phyloP scores from a whole-genome alignment of 108 stramenopile genomes.

The Epithemia pelagica region DNA sequence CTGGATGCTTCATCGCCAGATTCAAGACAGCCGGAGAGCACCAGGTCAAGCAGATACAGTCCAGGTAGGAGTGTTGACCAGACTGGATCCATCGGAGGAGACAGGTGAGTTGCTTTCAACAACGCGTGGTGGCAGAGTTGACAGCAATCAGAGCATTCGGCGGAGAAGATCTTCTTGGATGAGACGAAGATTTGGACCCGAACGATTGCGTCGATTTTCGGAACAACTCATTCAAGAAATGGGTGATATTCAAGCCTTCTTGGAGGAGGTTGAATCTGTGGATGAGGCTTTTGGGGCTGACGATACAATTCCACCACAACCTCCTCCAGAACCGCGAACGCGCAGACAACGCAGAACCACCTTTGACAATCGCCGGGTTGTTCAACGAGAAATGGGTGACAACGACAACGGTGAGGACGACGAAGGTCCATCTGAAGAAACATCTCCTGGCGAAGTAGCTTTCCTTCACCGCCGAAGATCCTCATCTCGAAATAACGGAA shows the following conservation, averaged over 20 bases:
- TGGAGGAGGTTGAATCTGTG: background rate
- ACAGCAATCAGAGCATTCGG: background rate
- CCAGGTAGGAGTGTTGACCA: conserved; percentile 29
- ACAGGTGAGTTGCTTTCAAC: background rate
- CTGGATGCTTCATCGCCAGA: conserved; percentile 54
- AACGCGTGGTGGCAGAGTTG: background rate
- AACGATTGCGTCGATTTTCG: conserved; percentile 9
- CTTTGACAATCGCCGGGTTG: background rate
- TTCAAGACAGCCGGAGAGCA: conserved; percentile 44
- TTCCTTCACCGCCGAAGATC: background rate
- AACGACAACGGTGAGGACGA: background rate
- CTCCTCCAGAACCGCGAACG: background rate
- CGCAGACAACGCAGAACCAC: background rate
- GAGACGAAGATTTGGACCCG: conserved; percentile 5
- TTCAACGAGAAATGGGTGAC: background rate
- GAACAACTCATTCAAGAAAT: conserved; percentile 8
- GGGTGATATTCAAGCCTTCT: background rate
- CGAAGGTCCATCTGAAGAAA: background rate
- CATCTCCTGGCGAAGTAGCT: no score
- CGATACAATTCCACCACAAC: background rate
- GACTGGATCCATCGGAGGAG: conserved; percentile 2
- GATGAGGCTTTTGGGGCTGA: background rate
- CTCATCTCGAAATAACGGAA: background rate
- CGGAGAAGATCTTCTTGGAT: conserved; percentile 6
- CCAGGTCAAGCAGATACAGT: conserved; percentile 26